Conservation (phyloP, 2,329 filamentous ascomycete genomes). For the Botrytis medusae region DNA sequence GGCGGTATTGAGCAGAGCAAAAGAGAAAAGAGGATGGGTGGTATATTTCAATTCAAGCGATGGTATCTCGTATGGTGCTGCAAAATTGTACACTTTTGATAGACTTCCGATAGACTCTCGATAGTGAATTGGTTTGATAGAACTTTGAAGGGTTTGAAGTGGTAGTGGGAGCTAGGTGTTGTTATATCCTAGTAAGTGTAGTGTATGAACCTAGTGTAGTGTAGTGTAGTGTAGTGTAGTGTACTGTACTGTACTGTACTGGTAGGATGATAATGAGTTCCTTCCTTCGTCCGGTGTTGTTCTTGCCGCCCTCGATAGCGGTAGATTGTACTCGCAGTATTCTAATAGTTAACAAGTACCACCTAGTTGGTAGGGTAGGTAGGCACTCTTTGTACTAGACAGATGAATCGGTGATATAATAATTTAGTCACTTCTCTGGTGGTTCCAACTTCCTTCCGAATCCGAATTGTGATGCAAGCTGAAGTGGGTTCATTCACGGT, state of each 20-base stretch:
- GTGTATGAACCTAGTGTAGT: not conserved
- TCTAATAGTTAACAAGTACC: not conserved
- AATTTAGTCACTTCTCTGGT: not conserved
- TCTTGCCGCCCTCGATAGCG: not conserved
- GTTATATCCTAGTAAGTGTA: not conserved
- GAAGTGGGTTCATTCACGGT: not conserved
- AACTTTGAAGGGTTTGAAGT: not conserved
- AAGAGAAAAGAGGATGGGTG: not conserved
- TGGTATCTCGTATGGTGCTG: not conserved
- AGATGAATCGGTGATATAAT: not conserved
- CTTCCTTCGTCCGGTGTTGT: not conserved
- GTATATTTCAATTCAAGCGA: not conserved
- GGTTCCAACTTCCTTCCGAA: not conserved
- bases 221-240: not conserved
- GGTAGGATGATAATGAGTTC: not conserved
- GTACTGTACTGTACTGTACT: not conserved
- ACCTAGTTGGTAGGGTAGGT: not conserved
- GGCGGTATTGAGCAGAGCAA: not conserved
- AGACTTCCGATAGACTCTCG: not conserved
- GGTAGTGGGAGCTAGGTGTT: not conserved
- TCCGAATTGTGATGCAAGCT: constrained; percentile 2
- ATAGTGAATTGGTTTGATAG: not conserved
- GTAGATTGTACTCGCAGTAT: not conserved
- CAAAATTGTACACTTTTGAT: not conserved
- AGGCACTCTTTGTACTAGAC: not conserved